These are phyloP conservation scores for Fusarium brevicatenulatum DNA, from an alignment of 2,329 filamentous ascomycete genomes.

Conservation along the genomic window DNA sequence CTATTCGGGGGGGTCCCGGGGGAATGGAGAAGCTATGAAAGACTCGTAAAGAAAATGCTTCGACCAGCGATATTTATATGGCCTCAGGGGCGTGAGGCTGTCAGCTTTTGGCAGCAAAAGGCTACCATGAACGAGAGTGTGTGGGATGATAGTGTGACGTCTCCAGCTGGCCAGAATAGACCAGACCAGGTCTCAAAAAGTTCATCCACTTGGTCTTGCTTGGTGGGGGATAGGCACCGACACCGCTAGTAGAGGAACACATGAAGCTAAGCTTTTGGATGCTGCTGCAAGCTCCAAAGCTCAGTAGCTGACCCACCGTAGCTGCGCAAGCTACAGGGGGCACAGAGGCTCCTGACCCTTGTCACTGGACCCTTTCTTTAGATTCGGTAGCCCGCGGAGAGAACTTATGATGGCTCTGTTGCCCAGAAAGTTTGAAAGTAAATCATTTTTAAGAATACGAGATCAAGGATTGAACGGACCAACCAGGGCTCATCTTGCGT, in stretches of 20 bases:
- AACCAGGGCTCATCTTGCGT: background rate
- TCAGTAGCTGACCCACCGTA: conserved; percentile 1
- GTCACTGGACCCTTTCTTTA: conserved; percentile 22
- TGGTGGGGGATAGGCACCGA: conserved; percentile 26
- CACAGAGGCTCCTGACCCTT: conserved; percentile 16
- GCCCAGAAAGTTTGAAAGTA: background rate
- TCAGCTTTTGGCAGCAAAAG: conserved; percentile 6
- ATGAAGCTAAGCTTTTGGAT: conserved; percentile 21
- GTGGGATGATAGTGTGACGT: conserved; percentile 33
- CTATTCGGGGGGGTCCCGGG: background rate
- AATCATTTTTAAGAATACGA: background rate
- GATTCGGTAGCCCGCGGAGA: background rate
- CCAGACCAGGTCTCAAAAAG: conserved; percentile 4
- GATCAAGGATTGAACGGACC: background rate
- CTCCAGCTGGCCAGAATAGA: background rate
- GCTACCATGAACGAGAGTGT: conserved; percentile 12
- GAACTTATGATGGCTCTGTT: no score
- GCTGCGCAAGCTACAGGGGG: conserved; percentile 27
- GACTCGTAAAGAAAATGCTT: background rate
- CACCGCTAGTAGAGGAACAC: background rate
- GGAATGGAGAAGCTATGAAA: background rate
- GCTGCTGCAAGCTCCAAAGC: conserved; percentile 5
- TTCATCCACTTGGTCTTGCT: background rate
- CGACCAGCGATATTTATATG: background rate
- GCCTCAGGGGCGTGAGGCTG: conserved; percentile 23